Percentiles rank a stretch among this genome's conserved stretches.
phyloP scores from a whole-genome alignment of 805 yeast species.

The Barnettozyma salicaria region DNA sequence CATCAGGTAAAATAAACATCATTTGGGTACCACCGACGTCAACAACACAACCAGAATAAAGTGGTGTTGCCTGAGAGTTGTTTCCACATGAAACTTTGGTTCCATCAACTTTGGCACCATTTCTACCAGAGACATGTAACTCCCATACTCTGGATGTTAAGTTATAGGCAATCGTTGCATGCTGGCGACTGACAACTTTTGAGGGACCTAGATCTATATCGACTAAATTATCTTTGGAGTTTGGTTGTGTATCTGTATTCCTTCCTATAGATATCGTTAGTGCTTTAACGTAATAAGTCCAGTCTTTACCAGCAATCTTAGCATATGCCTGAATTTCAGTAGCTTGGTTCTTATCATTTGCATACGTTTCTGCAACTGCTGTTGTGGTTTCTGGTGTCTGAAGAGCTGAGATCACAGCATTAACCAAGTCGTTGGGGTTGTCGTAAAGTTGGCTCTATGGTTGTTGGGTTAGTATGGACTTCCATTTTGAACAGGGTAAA shows the following conservation, averaged over 20 bases:
- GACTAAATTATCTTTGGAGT: slow-evolving; percentile 28
- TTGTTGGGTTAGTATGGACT: too few species aligned
- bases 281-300: slow-evolving; percentile 91
- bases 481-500: background rate
- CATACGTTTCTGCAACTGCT: slow-evolving; percentile 62
- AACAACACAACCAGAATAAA: slow-evolving; percentile 81
- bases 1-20: slow-evolving; percentile 97
- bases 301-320: slow-evolving; percentile 83
- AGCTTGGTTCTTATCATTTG: slow-evolving; percentile 62
- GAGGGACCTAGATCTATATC: slow-evolving; percentile 96
- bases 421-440: slow-evolving; percentile 59
- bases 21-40: slow-evolving; percentile 97
- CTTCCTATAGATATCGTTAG: slow-evolving; percentile 81
- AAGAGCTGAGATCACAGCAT: slow-evolving; percentile 67
- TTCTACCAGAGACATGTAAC: slow-evolving; percentile 74
- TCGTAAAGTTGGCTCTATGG: slow-evolving; percentile 42
- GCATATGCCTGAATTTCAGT: slow-evolving; percentile 96
- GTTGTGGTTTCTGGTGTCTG: slow-evolving; percentile 70
- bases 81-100: slow-evolving; percentile 39
- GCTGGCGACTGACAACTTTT: slow-evolving; percentile 90
- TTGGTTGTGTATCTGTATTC: slow-evolving; percentile 42
- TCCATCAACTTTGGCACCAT: slow-evolving; percentile 89
- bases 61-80: slow-evolving; percentile 41
- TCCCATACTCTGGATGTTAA: slow-evolving; percentile 79
- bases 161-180: slow-evolving; percentile 80